Evolutionary conservation across 805 yeast species (phyloP).

Genomic region (Wickerhamomyces canadensis): DNA sequence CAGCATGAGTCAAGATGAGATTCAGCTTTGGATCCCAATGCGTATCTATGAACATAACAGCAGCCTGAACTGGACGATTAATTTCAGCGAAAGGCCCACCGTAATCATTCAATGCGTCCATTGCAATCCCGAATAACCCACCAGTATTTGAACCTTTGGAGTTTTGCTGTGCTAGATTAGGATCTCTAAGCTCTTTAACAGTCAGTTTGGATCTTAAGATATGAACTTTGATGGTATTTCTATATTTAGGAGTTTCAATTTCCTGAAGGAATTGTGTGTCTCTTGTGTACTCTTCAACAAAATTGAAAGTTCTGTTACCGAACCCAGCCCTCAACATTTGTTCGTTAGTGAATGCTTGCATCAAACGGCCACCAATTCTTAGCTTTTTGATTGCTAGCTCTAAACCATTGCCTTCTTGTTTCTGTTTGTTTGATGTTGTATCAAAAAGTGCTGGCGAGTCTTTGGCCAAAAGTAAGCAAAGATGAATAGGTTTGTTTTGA

Average conservation of each 20-base stretch:
- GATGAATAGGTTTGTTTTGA: constrained; percentile 72
- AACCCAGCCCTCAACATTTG: constrained; percentile 78
- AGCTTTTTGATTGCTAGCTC: constrained; percentile 69
- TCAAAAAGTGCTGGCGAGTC: constrained; percentile 74
- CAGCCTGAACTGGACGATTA: constrained; percentile 60
- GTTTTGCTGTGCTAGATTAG: constrained; percentile 85
- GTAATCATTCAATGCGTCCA: constrained; percentile 57
- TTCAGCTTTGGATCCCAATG: constrained; percentile 65
- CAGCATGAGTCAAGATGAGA: constrained; percentile 82
- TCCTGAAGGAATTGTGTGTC: constrained; percentile 50
- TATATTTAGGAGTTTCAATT: constrained; percentile 22
- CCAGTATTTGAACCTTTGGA: constrained; percentile 66
- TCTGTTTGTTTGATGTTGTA: constrained; percentile 46
- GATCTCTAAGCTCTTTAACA: constrained; percentile 65
- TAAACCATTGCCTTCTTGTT: constrained; percentile 56
- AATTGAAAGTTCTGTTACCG: constrained; percentile 72
- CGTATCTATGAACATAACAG: constrained; percentile 79
- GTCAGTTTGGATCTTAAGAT: constrained; percentile 63
- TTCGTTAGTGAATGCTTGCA: constrained; percentile 89
- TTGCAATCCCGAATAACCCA: constrained; percentile 71
- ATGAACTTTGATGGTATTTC: constrained; percentile 74
- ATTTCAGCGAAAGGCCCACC: constrained; percentile 47
- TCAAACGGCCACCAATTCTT: constrained; percentile 76
- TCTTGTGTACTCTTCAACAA: constrained; percentile 56
- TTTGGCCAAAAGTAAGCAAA: constrained; percentile 68